Evolutionary conservation across 106 monocot genomes (phyloP), one percentile per base, ranked within the genome.

Genomic region (Apostasia ramifera): DNA sequence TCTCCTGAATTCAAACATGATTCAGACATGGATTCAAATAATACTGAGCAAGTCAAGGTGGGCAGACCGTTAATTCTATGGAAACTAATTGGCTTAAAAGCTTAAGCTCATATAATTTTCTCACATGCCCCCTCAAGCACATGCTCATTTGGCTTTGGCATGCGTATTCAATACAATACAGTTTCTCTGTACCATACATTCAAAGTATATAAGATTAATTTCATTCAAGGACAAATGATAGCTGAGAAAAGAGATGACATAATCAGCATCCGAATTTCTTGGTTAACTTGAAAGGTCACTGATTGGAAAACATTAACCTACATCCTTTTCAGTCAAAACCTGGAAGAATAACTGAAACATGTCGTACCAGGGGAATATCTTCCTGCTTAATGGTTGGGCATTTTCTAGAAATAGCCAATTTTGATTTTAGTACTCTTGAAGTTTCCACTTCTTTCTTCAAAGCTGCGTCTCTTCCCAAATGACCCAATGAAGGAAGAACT

Each of bases 1-100:
- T 53, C 62, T 67, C 81, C 95, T 95, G 91, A 69, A 65, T 66
- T 69, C 46, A 76, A 68, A 64, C 6, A 68, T 45, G 8, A 2
- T 47, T 49, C 40, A 48, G 2, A 39, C 40, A 40, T 53, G 38
- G 13, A 48, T 14, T 13, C 15, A 71, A 54, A 12, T 14, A n/a
- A 47, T 44, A 14, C 2, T 40, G 8, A 69, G 15, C 9, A 57
- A 57, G 57, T 50, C 8, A 8, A 50, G 50, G 50, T 50, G 50
- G 4, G 50, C 50, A 50, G 6, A 50, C 26, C 0, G 26, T 26
- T 26, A 26, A 26, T 26, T 26, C 26, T 26, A 26, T 26, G 26
- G 26, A 26, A 26, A 26, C 26, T 26, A 26, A 26, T 26, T 26
- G 26, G 26, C 26, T 26, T 26, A 26, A 26, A 26, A 26, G 26